phyloP scores from a whole-genome alignment of 1,284 basidiomycete genomes.

The Neolentinus lepideus region DNA sequence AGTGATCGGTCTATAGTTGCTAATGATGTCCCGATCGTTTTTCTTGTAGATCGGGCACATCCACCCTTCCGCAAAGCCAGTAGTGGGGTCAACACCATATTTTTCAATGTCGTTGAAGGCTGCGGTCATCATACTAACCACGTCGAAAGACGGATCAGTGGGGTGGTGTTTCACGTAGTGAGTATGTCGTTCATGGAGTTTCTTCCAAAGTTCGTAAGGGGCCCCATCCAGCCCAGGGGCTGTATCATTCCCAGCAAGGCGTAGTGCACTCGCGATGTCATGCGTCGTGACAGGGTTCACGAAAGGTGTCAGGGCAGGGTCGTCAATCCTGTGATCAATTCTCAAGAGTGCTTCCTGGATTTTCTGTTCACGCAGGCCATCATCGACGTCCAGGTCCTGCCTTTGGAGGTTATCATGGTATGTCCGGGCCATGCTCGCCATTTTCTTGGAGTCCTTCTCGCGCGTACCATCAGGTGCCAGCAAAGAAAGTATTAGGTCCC shows the following conservation, averaged over 20 bases:
- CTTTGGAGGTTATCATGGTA: too few species aligned
- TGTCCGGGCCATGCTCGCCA: too few species aligned
- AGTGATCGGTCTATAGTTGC: conserved; percentile 26
- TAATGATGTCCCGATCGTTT: conserved; percentile 15
- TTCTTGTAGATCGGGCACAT: conserved; percentile 29
- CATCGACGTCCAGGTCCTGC: too few species aligned
- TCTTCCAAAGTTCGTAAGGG: conserved; percentile 10
- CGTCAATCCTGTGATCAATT: too few species aligned
- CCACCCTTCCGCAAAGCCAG: conserved; percentile 21
- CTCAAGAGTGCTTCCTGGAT: too few species aligned
- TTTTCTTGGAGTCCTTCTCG: too few species aligned
- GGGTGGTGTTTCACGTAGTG: conserved; percentile 16
- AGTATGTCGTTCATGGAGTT: conserved; percentile 17
- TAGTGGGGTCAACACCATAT: conserved; percentile 6
- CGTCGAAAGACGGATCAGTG: conserved; percentile 3
- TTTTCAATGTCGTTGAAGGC: conserved; percentile 13
- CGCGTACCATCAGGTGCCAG: too few species aligned
- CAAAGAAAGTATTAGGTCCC: too few species aligned
- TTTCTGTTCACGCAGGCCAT: too few species aligned
- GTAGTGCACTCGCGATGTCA: background rate
- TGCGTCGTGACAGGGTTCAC: background rate
- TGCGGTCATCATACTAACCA: conserved; percentile 6
- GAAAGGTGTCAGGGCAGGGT: too few species aligned
- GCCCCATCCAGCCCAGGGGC: conserved; percentile 9
- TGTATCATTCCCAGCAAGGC: background rate